Percentiles rank a stretch among this genome's conserved stretches.
Evolutionary conservation across 164 flowering plant species (phyloP).

Genomic region (Sextonia rubra): DNA sequence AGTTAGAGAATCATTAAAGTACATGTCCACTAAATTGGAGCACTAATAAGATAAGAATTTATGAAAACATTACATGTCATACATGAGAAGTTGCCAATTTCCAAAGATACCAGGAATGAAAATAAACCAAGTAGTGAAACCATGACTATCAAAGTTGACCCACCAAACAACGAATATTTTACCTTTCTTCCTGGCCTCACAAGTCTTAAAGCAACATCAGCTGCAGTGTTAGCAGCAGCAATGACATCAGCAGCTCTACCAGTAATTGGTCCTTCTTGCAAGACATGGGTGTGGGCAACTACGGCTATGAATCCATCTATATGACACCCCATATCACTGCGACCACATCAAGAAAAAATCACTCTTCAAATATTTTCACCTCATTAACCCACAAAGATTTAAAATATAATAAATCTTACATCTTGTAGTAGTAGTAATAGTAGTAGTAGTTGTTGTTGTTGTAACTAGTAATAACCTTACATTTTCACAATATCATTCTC

Average conservation of each 20-base stretch:
- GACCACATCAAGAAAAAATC: conserved; percentile 6
- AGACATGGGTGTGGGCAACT: conserved; percentile 88
- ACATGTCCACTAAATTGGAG: background rate
- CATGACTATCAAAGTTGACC: too few species aligned
- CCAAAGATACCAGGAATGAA: too few species aligned
- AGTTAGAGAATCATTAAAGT: conserved; percentile 24
- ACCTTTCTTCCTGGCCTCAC: conserved; percentile 93
- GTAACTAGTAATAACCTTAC: conserved; percentile 44
- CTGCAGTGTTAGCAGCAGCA: conserved; percentile 92
- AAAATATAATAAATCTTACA: background rate
- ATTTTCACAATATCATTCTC: conserved; percentile 84
- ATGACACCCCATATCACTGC: conserved; percentile 93
- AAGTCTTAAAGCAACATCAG: conserved; percentile 91
- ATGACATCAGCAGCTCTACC: conserved; percentile 94
- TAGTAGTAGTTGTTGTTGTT: too few species aligned
- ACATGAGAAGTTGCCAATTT: too few species aligned
- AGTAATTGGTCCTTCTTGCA: conserved; percentile 75
- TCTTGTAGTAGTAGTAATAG: too few species aligned
- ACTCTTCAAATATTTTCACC: background rate
- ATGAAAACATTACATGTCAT: too few species aligned
- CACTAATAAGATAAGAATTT: too few species aligned
- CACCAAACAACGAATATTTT: background rate
- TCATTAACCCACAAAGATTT: background rate
- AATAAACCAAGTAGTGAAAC: too few species aligned
- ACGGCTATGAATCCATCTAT: conserved; percentile 94